Evolutionary conservation across 1,139 yeast species (phyloP), one percentile per base, ranked within the genome.

Genomic region (Pichia sp.): DNA sequence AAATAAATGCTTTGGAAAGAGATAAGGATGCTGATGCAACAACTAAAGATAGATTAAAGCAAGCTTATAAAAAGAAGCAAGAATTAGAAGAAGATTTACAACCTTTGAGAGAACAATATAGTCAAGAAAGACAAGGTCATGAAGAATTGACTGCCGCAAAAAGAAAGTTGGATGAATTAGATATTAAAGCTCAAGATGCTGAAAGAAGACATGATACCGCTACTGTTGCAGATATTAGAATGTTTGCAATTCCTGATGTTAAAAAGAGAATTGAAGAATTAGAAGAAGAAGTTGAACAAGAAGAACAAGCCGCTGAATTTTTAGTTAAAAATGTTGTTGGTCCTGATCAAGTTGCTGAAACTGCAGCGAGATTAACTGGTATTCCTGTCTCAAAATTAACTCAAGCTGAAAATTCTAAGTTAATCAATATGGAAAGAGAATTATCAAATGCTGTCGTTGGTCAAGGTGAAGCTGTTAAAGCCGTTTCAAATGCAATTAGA

Each of bases 361-460:
- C 97, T 24, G 96, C 96, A 23, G 97, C 98, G 3, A 77, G 95
- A 60, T 73, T 93, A 54, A 91, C 98, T 11, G 98, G 98, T 60
- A 89, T 91, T 48, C 98, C 98, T n/a, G 97, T 91, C n/a, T 77
- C 84, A 51, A 91, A 91, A 65, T 74, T 91, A 57, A 84, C 95
- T 4, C 96, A 88, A 66, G 94, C 96, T 24, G 99, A 91, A 64
- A 91, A 91, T 63, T 69, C 87, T 45, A 89, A 89, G 67, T 79
- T 91, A 59, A 87, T 91, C 57, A 84, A 83, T 57, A 91, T 91
- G 97, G 99, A 91, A 66, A 79, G 74, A 52, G 95, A 78, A 49
- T 74, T 91, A 47, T 72, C 94, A 24, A 67, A 76, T 23, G 81
- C 76, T 46, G 98, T 91, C 51, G 96, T 93, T 52, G 99, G 99